phyloP scores from a whole-genome alignment of 768 basidiomycete species.

The Hygrocybe coccinea region DNA sequence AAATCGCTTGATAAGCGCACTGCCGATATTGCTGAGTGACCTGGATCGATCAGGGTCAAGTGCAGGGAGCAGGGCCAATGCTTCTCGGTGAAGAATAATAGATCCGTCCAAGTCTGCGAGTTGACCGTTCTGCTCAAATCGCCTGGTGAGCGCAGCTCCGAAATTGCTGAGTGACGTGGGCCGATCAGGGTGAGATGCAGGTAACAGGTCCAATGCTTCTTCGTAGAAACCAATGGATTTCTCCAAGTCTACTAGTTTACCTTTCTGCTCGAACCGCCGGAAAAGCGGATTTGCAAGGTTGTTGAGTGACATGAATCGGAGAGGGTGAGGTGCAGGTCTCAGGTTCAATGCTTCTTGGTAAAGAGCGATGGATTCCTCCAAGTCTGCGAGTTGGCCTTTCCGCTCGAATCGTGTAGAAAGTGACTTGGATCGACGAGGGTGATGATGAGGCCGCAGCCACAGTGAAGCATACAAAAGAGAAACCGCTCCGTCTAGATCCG shows the following conservation, averaged over 20 bases:
- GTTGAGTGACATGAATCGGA: neutral
- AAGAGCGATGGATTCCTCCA: no score
- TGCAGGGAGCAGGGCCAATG: neutral
- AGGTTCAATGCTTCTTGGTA: no score
- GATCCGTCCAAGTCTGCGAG: neutral
- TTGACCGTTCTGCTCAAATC: neutral
- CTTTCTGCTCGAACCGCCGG: neutral
- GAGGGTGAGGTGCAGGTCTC: no score
- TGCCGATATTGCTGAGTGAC: constrained; percentile 1
- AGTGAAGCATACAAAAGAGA: neutral
- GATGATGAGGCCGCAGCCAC: neutral
- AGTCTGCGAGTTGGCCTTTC: no score
- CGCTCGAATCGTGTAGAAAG: neutral
- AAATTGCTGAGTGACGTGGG: neutral
- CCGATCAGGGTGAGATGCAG: no score
- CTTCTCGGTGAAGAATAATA: constrained; percentile 2
- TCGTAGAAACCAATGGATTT: neutral
- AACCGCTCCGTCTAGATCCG: constrained; percentile 4
- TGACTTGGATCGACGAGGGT: neutral
- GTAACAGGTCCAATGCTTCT: neutral
- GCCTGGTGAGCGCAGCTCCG: neutral
- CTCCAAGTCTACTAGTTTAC: neutral
- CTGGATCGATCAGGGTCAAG: constrained; percentile 4
- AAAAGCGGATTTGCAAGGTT: neutral
- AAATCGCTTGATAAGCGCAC: neutral